Base-by-base conservation (phyloP, 495 filamentous ascomycete species). In the Pyrenopolyporus hunteri region DNA sequence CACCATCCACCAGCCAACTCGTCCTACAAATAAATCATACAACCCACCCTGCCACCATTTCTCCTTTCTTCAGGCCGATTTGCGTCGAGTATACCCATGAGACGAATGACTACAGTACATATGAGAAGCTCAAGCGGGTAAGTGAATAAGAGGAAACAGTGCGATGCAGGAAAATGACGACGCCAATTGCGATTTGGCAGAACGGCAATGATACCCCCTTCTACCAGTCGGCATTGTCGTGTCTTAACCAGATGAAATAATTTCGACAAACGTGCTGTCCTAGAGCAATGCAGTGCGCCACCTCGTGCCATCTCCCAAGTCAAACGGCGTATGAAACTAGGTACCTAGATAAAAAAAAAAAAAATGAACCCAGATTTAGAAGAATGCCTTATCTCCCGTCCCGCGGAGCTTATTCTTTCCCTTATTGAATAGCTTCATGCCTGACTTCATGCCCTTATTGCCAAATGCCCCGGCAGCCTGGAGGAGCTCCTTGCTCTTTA, bases 391-490 rank as follows among this genome's bases (percentile, higher is more conserved):
- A 68, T 93, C 89, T 63, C 87, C 87, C 32, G 79, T 79, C 35
- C 68, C 80, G 52, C 85, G 83, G 69, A 94, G 84, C 71, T 89
- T 92, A 73, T 82, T 94, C 73, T 87, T 89, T 31, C 92, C 91
- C 69, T 93, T 94, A 55, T 86, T 89, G 71, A 97, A 87, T 46
- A 96, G 70, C 25, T 91, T 92, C 75, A 94, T 95, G 9, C 92
- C 90, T 17, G 90, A 88, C 64, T 88, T 89, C 53, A 71, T 42
- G 22, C 69, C 69, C 54, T 71, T 71, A 46, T 71, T 71, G 36
- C 69, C 69, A 28, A 71, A 71, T 9, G 63, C 63, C 22, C 89
- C 89, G 31, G 92, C 92, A 2, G 85, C 85, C 62, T 93, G 89
- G 55, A 97, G 77, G 3, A 96, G 73, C 49, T 94, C 91, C 70